These are phyloP conservation scores for Austroboletus festivus DNA, from an alignment of 768 basidiomycete species.

Conservation along the genomic window DNA sequence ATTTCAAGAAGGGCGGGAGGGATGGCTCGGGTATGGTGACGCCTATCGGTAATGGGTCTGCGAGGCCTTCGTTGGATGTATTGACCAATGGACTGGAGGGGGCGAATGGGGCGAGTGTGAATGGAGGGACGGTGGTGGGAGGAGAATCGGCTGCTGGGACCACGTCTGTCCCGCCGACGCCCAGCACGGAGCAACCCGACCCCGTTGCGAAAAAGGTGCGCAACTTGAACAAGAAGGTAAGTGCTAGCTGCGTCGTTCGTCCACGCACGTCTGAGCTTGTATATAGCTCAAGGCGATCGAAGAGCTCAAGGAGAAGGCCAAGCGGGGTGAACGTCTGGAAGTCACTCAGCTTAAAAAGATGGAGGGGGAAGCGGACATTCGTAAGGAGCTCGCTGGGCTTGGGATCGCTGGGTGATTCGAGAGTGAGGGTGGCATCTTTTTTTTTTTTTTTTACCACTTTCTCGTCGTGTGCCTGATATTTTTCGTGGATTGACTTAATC, in stretches of 20 bases:
- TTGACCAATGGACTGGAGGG: constrained; percentile 26
- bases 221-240: constrained; percentile 93
- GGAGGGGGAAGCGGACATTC: constrained; percentile 82
- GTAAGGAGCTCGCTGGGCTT: constrained; percentile 64
- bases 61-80: constrained; percentile 37
- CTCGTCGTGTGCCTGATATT: not conserved
- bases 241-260: not conserved
- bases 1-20: constrained; percentile 49
- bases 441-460: not conserved
- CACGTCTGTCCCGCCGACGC: constrained; percentile 46
- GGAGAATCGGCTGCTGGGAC: constrained; percentile 5
- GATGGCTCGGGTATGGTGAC: constrained; percentile 30
- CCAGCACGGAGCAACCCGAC: constrained; percentile 65
- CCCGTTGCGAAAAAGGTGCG: constrained; percentile 88
- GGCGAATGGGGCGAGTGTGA: constrained; percentile 19
- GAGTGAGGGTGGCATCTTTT: too few species aligned
- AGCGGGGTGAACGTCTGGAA: constrained; percentile 88
- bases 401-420: constrained; percentile 18
- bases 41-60: constrained; percentile 25
- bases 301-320: constrained; percentile 90
- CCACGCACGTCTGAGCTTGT: not conserved
- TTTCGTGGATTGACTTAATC: too few species aligned
- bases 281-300: constrained; percentile 98
- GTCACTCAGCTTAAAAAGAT: constrained; percentile 97
- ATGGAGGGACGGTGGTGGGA: too few species aligned